These are phyloP conservation scores for Balakata baccata DNA, from an alignment of 345 rosid genomes.

Conservation along the genomic window DNA sequence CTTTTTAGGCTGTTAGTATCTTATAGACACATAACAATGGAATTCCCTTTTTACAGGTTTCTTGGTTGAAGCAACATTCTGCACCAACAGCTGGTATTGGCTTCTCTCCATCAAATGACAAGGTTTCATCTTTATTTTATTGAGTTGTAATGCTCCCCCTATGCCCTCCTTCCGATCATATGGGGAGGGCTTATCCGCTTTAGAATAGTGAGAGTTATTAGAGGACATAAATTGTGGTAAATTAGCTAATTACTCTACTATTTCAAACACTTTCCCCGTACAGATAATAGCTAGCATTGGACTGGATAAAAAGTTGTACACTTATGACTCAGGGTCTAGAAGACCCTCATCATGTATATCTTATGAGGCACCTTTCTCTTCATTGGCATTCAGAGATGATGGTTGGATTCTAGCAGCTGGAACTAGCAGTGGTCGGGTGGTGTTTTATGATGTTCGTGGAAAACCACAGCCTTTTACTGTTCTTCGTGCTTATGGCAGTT, in stretches of 20 bases:
- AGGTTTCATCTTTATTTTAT: constrained; percentile 47
- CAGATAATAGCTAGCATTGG: constrained; percentile 96
- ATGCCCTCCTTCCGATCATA: not conserved
- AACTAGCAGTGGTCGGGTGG: constrained; percentile 85
- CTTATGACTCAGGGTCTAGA: constrained; percentile 81
- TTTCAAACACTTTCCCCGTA: constrained; percentile 20
- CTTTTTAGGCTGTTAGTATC: not conserved
- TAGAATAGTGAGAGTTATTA: constrained; percentile 11
- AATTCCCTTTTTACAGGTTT: constrained; percentile 49
- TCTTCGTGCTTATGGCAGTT: constrained; percentile 83
- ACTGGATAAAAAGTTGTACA: constrained; percentile 88
- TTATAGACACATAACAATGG: constrained; percentile 10
- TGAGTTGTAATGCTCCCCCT: not conserved
- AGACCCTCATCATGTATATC: constrained; percentile 66
- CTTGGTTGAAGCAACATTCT: constrained; percentile 95
- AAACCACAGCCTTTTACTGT: constrained; percentile 83
- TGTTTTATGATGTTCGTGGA: constrained; percentile 90
- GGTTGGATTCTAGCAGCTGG: constrained; percentile 91
- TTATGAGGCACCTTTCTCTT: constrained; percentile 93
- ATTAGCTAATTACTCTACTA: constrained; percentile 7
- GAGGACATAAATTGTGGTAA: constrained; percentile 1
- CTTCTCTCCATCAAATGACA: constrained; percentile 95
- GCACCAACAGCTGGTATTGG: constrained; percentile 94
- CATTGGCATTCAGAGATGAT: constrained; percentile 94
- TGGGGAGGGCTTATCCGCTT: constrained; percentile 1